These are phyloP conservation scores for Choanephora cucurbitarum DNA, from an alignment of 371 early-diverging fungal genomes.

Conservation along the genomic window DNA sequence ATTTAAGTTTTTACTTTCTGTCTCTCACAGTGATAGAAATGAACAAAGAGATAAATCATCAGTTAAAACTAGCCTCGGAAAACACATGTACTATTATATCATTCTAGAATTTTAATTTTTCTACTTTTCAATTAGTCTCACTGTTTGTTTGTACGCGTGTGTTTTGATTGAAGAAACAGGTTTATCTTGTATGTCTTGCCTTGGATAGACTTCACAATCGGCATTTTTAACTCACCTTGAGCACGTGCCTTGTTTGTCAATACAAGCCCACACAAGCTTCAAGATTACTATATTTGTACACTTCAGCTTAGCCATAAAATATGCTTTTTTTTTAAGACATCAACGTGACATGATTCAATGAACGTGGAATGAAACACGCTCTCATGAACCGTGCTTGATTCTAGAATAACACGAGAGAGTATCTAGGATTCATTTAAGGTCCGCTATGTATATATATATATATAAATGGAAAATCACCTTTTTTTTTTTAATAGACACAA, in stretches of 20 bases:
- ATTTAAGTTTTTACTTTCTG: slow-evolving; percentile 1
- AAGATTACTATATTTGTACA: not conserved
- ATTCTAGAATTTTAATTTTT: slow-evolving; percentile 4
- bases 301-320: not conserved
- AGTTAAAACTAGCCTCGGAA: slow-evolving; percentile 1
- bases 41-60: too few relatives aligned
- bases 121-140: not conserved
- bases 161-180: too few relatives aligned
- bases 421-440: too few relatives aligned
- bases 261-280: not conserved
- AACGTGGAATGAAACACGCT: not conserved
- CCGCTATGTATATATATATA: too few relatives aligned
- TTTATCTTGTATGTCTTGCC: too few relatives aligned
- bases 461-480: too few relatives aligned
- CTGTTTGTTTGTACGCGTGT: not conserved
- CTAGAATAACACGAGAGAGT: too few relatives aligned
- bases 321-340: not conserved
- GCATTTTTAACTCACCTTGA: too few relatives aligned
- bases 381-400: not conserved
- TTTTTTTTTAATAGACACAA: not conserved
- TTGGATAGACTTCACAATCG: too few relatives aligned
- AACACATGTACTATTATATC: slow-evolving; percentile 4
- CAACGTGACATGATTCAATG: not conserved
- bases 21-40: not conserved
- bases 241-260: not conserved